A percentile compares a stretch with the other conserved stretches of the same genome.
Conservation (phyloP, 2,329 filamentous ascomycete genomes). For the Pseudogymnoascus sp. region DNA sequence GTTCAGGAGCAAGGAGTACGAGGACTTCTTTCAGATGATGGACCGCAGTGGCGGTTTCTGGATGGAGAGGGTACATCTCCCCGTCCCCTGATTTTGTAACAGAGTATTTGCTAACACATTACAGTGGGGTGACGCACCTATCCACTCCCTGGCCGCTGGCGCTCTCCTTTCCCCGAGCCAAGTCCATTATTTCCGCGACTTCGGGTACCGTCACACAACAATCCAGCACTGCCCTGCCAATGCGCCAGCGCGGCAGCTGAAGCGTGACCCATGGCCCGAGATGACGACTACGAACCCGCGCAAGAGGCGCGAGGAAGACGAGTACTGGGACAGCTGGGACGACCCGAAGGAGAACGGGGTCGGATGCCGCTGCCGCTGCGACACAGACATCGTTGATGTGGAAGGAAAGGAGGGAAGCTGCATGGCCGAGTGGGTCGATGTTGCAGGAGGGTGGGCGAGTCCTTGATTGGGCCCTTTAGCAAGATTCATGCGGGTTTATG, state of each 20-base stretch:
- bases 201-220: conserved; percentile 95
- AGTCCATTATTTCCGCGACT: conserved; percentile 98
- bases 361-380: conserved; percentile 90
- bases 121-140: conserved; percentile 96
- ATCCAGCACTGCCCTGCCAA: conserved; percentile 98
- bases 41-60: conserved; percentile 96
- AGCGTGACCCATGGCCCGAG: conserved; percentile 72
- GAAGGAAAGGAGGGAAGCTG: conserved; percentile 97
- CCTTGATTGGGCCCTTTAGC: conserved; percentile 19
- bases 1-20: conserved; percentile 95
- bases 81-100: conserved; percentile 7
- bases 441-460: conserved; percentile 81
- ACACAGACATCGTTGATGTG: conserved; percentile 94
- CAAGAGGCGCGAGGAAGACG: conserved; percentile 82
- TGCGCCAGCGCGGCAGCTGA: conserved; percentile 78
- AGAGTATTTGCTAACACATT: conserved; percentile 17
- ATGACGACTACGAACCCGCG: conserved; percentile 73
- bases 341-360: conserved; percentile 89
- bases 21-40: conserved; percentile 99
- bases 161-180: conserved; percentile 72
- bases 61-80: conserved; percentile 79
- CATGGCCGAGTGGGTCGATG: conserved; percentile 91
- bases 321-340: conserved; percentile 90
- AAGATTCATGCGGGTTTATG: background rate
- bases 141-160: conserved; percentile 93